Conservation (phyloP, 2,329 filamentous ascomycete species). For the Penicillium verrucosum region DNA sequence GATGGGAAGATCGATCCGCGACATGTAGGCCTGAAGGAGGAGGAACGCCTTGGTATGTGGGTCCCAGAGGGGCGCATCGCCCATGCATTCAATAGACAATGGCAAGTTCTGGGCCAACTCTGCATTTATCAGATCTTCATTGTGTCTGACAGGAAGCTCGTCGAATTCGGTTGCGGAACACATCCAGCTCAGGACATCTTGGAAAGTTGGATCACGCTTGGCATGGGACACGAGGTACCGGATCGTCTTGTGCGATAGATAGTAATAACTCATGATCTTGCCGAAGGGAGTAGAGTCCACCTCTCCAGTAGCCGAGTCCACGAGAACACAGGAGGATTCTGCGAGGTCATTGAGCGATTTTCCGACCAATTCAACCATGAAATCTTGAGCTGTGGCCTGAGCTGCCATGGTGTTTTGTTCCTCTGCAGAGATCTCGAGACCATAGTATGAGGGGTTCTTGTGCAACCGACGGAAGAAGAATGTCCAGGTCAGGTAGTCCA, state of each 20-base stretch:
- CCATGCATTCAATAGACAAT: conserved; percentile 60
- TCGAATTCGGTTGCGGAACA: conserved; percentile 92
- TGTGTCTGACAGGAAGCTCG: conserved; percentile 94
- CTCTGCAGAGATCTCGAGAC: conserved; percentile 86
- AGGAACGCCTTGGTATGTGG: conserved; percentile 96
- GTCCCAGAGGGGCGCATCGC: conserved; percentile 86
- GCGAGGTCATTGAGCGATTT: conserved; percentile 78
- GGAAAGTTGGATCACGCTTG: conserved; percentile 71
- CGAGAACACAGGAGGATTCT: conserved; percentile 76
- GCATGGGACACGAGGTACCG: conserved; percentile 75
- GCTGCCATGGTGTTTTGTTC: conserved; percentile 85
- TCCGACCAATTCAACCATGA: conserved; percentile 90
- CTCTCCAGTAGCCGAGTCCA: conserved; percentile 76
- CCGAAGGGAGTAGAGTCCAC: conserved; percentile 86
- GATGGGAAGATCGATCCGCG: conserved; percentile 86
- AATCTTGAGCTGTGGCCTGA: conserved; percentile 85
- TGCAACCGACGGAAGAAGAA: conserved; percentile 97
- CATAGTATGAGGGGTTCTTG: conserved; percentile 98
- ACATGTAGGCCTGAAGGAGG: conserved; percentile 91
- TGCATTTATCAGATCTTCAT: conserved; percentile 94
- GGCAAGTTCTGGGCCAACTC: conserved; percentile 82
- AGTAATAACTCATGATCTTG: conserved; percentile 99
- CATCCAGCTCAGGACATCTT: conserved; percentile 88
- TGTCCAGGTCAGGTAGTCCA: conserved; percentile 98
- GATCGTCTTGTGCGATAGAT: conserved; percentile 91